phyloP scores from a whole-genome alignment of 805 yeast species.

The Myxozyma nipponensis region DNA sequence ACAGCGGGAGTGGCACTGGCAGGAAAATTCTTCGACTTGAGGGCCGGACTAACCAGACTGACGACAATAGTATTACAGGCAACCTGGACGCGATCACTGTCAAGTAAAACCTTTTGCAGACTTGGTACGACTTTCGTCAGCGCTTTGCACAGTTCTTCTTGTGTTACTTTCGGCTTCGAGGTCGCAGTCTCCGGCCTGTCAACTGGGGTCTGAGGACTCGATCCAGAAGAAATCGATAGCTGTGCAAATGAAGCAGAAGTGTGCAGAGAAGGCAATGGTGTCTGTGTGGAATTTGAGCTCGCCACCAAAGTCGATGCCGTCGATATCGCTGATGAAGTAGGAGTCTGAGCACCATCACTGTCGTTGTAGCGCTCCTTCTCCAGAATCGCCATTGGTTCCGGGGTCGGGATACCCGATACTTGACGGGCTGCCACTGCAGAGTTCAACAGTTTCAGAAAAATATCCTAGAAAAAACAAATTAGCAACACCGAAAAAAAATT shows the following conservation, averaged over 20 bases:
- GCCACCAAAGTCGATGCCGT: constrained; percentile 27
- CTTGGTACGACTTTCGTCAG: constrained; percentile 43
- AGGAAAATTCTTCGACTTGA: constrained; percentile 46
- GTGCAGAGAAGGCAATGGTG: constrained; percentile 9
- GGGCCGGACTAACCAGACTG: constrained; percentile 51
- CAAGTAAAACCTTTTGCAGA: constrained; percentile 47
- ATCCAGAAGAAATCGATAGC: constrained; percentile 4
- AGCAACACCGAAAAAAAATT: neutral
- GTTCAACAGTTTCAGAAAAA: constrained; percentile 38
- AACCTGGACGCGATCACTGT: constrained; percentile 56
- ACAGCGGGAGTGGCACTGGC: constrained; percentile 42
- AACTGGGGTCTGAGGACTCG: constrained; percentile 3
- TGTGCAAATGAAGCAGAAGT: constrained; percentile 15
- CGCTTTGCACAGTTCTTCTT: constrained; percentile 46
- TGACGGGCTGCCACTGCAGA: constrained; percentile 31
- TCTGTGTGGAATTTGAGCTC: constrained; percentile 12
- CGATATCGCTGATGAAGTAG: constrained; percentile 14
- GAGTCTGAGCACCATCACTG: constrained; percentile 7
- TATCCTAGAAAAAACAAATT: constrained; percentile 35
- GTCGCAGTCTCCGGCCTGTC: constrained; percentile 3
- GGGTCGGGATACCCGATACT: constrained; percentile 16
- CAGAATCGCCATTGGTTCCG: constrained; percentile 11
- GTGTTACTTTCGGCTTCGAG: constrained; percentile 30
- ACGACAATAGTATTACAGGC: constrained; percentile 51
- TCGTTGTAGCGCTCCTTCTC: constrained; percentile 17